Percentiles rank a stretch among this genome's conserved stretches.
Evolutionary conservation across 768 basidiomycete genomes (phyloP).

Genomic region (Tylopilus intermedius): DNA sequence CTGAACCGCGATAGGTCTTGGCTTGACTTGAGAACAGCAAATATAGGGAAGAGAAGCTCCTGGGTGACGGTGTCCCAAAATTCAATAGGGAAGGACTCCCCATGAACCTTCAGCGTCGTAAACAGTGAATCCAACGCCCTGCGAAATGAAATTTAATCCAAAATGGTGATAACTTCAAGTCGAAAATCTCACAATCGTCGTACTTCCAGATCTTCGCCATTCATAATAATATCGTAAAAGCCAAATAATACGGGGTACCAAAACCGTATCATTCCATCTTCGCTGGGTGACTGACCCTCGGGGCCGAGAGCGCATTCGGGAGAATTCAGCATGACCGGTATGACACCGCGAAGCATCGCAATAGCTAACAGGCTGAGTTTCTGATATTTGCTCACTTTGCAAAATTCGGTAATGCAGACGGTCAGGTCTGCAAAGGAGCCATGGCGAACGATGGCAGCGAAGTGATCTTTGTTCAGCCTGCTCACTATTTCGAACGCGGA

Average conservation of each 20-base stretch:
- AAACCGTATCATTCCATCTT: constrained; percentile 90
- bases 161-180: neutral
- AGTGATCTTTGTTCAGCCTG: constrained; percentile 85
- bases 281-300: constrained; percentile 39
- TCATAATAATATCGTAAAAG: constrained; percentile 99
- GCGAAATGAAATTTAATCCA: constrained; percentile 8
- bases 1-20: constrained; percentile 90
- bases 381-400: constrained; percentile 98
- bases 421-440: constrained; percentile 95
- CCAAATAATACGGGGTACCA: constrained; percentile 97
- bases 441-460: constrained; percentile 82
- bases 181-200: constrained; percentile 75
- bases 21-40: constrained; percentile 89
- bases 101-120: constrained; percentile 87
- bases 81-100: constrained; percentile 75
- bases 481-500: constrained; percentile 97
- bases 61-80: constrained; percentile 99
- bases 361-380: constrained; percentile 96
- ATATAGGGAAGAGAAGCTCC: constrained; percentile 96
- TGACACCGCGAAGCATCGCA: constrained; percentile 90
- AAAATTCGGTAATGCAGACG: constrained; percentile 97
- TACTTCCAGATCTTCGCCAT: constrained; percentile 97
- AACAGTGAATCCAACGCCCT: constrained; percentile 98
- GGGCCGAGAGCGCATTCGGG: constrained; percentile 56
- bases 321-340: constrained; percentile 84